These are phyloP conservation scores for Leptographium lundbergii DNA, from an alignment of 2,329 filamentous ascomycete genomes.

Conservation along the genomic window DNA sequence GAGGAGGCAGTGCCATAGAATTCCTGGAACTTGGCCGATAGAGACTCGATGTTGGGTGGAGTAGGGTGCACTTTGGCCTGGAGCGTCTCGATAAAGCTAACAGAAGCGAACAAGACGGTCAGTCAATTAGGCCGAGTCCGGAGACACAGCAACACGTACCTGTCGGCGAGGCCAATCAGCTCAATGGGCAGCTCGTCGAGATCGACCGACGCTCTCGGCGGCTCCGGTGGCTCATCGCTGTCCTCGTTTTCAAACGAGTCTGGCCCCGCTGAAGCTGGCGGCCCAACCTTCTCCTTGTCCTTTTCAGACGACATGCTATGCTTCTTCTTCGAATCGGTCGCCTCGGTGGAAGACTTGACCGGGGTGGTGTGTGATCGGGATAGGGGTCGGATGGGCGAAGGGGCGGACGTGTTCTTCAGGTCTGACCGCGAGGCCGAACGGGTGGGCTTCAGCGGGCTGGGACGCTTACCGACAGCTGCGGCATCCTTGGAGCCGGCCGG, in stretches of 20 bases:
- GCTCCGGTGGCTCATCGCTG: slow-evolving; percentile 32
- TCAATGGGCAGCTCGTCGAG: slow-evolving; percentile 90
- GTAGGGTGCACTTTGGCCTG: slow-evolving; percentile 75
- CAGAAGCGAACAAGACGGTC: background rate
- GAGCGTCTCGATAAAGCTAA: slow-evolving; percentile 80
- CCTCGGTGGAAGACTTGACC: background rate
- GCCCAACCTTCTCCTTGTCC: slow-evolving; percentile 14
- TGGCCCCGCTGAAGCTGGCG: slow-evolving; percentile 15
- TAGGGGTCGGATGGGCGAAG: background rate
- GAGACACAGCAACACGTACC: slow-evolving; percentile 32
- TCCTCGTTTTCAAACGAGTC: slow-evolving; percentile 38
- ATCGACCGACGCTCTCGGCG: slow-evolving; percentile 47
- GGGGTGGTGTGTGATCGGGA: background rate
- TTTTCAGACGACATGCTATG: slow-evolving; percentile 5
- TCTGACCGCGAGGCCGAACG: slow-evolving; percentile 16
- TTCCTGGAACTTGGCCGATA: slow-evolving; percentile 84
- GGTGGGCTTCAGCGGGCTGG: slow-evolving; percentile 17
- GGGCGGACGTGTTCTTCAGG: background rate
- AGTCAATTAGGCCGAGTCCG: too few relatives aligned
- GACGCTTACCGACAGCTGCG: slow-evolving; percentile 11
- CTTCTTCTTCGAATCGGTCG: background rate
- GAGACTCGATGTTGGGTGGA: slow-evolving; percentile 69
- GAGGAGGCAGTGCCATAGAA: slow-evolving; percentile 75
- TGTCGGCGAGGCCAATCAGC: slow-evolving; percentile 78
- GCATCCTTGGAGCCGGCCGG: slow-evolving; percentile 14